These are phyloP conservation scores for Trichoderma sp. DNA, from an alignment of 2,329 filamentous ascomycete genomes.

Conservation along the genomic window DNA sequence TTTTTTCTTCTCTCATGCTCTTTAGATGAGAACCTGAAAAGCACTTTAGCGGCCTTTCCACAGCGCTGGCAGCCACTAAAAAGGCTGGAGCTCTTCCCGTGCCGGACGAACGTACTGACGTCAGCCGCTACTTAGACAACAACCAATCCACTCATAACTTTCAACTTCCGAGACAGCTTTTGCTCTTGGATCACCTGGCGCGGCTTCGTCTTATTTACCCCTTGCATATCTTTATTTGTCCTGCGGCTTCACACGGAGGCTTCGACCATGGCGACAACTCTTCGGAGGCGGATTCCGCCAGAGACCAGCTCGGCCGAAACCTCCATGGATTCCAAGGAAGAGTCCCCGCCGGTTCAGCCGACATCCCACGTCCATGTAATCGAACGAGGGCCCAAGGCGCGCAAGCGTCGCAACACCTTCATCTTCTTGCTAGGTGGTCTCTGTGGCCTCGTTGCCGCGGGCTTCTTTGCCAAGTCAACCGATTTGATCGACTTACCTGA, in stretches of 20 bases:
- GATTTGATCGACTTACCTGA: conserved; percentile 81
- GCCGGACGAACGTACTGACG: background rate
- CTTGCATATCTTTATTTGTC: background rate
- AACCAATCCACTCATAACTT: background rate
- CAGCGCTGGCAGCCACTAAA: conserved; percentile 11
- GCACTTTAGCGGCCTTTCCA: background rate
- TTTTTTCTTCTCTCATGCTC: background rate
- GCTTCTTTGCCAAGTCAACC: conserved; percentile 85
- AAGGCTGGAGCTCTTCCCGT: conserved; percentile 7
- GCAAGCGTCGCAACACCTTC: conserved; percentile 73
- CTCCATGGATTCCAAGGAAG: conserved; percentile 28
- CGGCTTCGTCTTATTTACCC: background rate
- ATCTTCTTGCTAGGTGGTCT: conserved; percentile 85
- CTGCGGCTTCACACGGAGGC: background rate
- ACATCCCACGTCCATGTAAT: conserved; percentile 42
- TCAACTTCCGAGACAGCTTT: background rate
- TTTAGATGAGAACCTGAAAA: background rate
- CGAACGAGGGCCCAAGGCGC: conserved; percentile 46
- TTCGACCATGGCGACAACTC: conserved; percentile 32
- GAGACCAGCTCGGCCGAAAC: conserved; percentile 23
- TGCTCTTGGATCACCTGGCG: background rate
- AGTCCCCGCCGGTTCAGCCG: conserved; percentile 29
- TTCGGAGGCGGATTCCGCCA: conserved; percentile 33
- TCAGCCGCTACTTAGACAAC: conserved; percentile 2
- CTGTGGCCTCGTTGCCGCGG: conserved; percentile 84